Evolutionary conservation across 108 stramenopile genomes (phyloP).

Genomic region (Pseudonitzschia multiseries): DNA sequence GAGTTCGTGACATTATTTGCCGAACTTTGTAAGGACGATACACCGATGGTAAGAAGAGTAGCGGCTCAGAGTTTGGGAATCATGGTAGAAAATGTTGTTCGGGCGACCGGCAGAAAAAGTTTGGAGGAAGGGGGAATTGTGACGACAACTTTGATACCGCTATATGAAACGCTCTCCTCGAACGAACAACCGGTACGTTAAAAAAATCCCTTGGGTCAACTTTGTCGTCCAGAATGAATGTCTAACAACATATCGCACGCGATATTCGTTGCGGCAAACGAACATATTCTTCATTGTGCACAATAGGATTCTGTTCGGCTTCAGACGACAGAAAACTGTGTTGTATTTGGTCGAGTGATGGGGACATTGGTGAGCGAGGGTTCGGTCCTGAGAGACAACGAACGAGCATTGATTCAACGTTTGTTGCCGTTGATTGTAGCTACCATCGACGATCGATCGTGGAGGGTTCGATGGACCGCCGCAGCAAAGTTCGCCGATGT

Average conservation of each 20-base stretch:
- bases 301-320: constrained; percentile 87
- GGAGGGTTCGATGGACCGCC: constrained; percentile 96
- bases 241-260: neutral
- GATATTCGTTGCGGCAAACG: neutral
- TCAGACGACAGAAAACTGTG: constrained; percentile 91
- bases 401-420: constrained; percentile 49
- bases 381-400: constrained; percentile 19
- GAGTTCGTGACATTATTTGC: constrained; percentile 61
- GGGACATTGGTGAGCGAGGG: constrained; percentile 32
- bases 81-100: constrained; percentile 62
- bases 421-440: constrained; percentile 81
- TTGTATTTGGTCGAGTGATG: constrained; percentile 80
- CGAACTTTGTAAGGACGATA: constrained; percentile 87
- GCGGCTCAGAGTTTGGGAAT: constrained; percentile 80
- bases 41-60: constrained; percentile 94
- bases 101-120: constrained; percentile 40
- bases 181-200: constrained; percentile 81
- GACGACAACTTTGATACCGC: constrained; percentile 55
- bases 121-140: constrained; percentile 49
- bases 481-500: constrained; percentile 87
- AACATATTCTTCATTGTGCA: neutral
- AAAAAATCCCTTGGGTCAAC: neutral
- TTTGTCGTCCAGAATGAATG: too few relatives aligned
- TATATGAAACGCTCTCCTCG: constrained; percentile 80
- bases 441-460: constrained; percentile 89